phyloP scores from a whole-genome alignment of 345 rosid genomes.

The Balakata baccata region DNA sequence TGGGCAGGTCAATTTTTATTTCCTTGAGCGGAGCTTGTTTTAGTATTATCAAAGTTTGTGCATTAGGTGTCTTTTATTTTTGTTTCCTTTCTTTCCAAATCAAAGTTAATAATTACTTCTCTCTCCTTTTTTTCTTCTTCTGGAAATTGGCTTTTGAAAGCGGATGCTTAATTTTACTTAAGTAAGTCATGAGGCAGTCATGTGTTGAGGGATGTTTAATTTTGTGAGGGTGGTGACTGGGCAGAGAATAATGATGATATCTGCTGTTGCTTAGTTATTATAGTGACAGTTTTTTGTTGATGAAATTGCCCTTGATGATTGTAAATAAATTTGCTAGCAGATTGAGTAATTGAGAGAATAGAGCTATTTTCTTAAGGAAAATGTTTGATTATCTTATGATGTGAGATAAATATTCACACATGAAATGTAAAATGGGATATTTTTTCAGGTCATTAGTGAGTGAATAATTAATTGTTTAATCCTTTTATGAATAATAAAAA shows the following conservation, averaged over 20 bases:
- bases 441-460: not conserved
- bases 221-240: not conserved
- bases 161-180: not conserved
- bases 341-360: not conserved
- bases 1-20: not conserved
- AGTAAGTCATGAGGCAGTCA: not conserved
- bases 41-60: not conserved
- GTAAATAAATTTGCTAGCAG: not conserved
- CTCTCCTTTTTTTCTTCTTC: not conserved
- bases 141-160: not conserved
- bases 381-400: not conserved
- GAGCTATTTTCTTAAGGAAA: not conserved
- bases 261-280: not conserved
- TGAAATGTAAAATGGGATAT: not conserved
- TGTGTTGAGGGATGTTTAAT: not conserved
- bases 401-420: not conserved
- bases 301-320: not conserved
- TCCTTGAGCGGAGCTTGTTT: too few species aligned
- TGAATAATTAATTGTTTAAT: not conserved
- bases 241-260: not conserved
- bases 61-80: not conserved
- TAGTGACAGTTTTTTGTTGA: not conserved
- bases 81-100: not conserved
- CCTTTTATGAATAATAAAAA: not conserved
- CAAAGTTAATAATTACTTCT: not conserved